Evolutionary conservation across 371 early-diverging fungal genomes (phyloP).

Genomic region (Globomyces sp.): DNA sequence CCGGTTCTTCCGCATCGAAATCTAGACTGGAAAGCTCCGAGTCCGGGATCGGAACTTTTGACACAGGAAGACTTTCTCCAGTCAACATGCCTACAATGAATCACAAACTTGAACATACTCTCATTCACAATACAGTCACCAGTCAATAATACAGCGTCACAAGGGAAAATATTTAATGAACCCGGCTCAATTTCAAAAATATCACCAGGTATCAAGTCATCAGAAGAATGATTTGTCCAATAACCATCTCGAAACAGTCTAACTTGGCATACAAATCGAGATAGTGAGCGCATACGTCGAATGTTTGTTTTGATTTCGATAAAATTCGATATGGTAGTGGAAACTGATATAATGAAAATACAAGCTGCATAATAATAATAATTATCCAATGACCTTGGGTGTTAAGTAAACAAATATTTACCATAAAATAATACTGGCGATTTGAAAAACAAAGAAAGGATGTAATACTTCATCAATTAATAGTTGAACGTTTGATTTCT

Average conservation of each 20-base stretch:
- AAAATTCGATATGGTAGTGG: conserved; percentile 77
- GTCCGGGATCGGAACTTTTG: conserved; percentile 75
- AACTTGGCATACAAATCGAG: conserved; percentile 77
- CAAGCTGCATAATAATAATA: conserved; percentile 95
- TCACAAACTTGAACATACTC: conserved; percentile 41
- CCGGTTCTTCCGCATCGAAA: conserved; percentile 60
- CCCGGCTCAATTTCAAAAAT: conserved; percentile 70
- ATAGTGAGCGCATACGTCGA: conserved; percentile 80
- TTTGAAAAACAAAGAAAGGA: conserved; percentile 96
- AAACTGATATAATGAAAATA: conserved; percentile 78
- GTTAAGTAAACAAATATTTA: too few relatives aligned
- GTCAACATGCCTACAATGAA: conserved; percentile 80
- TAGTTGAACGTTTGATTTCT: conserved; percentile 71
- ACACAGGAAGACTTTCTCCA: conserved; percentile 86
- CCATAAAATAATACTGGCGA: conserved; percentile 89
- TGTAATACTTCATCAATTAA: conserved; percentile 87
- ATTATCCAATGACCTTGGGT: conserved; percentile 63
- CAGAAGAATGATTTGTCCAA: conserved; percentile 68
- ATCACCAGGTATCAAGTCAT: conserved; percentile 95
- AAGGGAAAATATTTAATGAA: conserved; percentile 66
- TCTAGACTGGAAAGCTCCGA: conserved; percentile 68
- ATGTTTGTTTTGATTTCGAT: conserved; percentile 83
- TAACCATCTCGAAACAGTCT: conserved; percentile 66
- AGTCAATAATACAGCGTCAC: conserved; percentile 92
- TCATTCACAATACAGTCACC: conserved; percentile 99